Conservation (phyloP, 2,329 filamentous ascomycete genomes). For the Arthrobotrys conoides region DNA sequence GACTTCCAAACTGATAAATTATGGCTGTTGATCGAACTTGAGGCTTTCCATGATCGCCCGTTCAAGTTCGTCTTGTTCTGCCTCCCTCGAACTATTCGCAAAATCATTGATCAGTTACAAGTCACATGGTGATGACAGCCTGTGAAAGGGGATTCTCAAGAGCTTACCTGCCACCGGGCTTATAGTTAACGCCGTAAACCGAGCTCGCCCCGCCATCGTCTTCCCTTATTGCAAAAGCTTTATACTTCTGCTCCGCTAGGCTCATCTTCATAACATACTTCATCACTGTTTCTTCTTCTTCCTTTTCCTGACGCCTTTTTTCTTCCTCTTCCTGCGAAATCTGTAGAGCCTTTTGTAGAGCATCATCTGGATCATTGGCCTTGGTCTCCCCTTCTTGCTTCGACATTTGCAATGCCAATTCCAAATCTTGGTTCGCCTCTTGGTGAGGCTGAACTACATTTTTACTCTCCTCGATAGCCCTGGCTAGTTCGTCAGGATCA, state of each 20-base stretch:
- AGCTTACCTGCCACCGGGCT: conserved; percentile 64
- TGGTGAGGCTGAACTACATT: conserved; percentile 60
- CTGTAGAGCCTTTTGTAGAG: conserved; percentile 68
- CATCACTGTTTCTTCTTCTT: conserved; percentile 80
- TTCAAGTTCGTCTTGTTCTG: conserved; percentile 71
- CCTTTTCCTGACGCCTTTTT: conserved; percentile 67
- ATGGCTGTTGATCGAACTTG: conserved; percentile 63
- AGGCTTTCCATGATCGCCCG: conserved; percentile 73
- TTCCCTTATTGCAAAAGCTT: conserved; percentile 3
- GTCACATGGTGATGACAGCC: background rate
- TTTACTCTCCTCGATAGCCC: conserved; percentile 68
- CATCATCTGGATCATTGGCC: conserved; percentile 63
- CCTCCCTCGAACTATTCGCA: conserved; percentile 65
- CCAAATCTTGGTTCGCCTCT: conserved; percentile 53
- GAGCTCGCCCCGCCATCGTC: conserved; percentile 31
- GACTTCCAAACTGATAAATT: background rate
- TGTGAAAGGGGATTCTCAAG: background rate
- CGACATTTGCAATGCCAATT: conserved; percentile 47
- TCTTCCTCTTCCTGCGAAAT: conserved; percentile 68
- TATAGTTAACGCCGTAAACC: conserved; percentile 64
- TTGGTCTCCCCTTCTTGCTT: conserved; percentile 68
- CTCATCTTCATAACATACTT: conserved; percentile 85
- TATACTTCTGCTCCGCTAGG: conserved; percentile 76
- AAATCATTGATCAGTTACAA: conserved; percentile 40
- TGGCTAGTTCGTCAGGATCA: conserved; percentile 66